phyloP scores from a whole-genome alignment of 2,329 filamentous ascomycete genomes.

The Daldinia eschscholtzii region DNA sequence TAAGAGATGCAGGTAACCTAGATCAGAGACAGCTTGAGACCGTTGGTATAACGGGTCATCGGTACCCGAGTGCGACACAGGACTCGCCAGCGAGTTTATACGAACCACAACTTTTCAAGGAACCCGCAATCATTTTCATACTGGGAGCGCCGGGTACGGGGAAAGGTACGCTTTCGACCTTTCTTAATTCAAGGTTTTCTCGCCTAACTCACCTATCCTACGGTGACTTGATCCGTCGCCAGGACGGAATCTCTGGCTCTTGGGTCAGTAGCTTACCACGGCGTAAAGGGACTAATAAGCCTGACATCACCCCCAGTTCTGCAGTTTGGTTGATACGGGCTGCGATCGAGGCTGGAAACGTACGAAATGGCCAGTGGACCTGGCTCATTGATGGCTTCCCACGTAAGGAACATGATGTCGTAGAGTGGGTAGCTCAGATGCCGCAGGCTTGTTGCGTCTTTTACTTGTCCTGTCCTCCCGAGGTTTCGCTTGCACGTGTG shows the following conservation, averaged over 20 bases:
- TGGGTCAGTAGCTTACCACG: constrained; percentile 45
- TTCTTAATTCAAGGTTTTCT: constrained; percentile 27
- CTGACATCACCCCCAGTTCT: constrained; percentile 31
- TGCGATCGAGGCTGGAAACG: constrained; percentile 36
- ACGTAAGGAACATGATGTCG: constrained; percentile 33
- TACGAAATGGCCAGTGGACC: constrained; percentile 21
- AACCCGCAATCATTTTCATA: constrained; percentile 43
- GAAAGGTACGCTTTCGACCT: constrained; percentile 43
- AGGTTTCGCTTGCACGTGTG: constrained; percentile 32
- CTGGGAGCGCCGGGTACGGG: constrained; percentile 45
- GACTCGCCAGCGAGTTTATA: not conserved
- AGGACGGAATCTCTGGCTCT: constrained; percentile 41
- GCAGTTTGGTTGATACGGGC: constrained; percentile 36
- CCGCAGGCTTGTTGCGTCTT: constrained; percentile 24
- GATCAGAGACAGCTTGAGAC: not conserved
- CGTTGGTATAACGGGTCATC: not conserved
- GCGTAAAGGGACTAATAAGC: constrained; percentile 24
- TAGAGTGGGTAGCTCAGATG: constrained; percentile 34
- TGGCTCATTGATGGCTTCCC: constrained; percentile 47
- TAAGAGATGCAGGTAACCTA: not conserved
- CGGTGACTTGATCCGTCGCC: constrained; percentile 43
- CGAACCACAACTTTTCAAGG: not conserved
- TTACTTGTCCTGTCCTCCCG: constrained; percentile 31
- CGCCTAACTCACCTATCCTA: constrained; percentile 46
- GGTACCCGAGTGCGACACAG: not conserved